Evolutionary conservation across 2,329 filamentous ascomycete genomes (phyloP).

Genomic region (Sclerotiophoma versabilis): DNA sequence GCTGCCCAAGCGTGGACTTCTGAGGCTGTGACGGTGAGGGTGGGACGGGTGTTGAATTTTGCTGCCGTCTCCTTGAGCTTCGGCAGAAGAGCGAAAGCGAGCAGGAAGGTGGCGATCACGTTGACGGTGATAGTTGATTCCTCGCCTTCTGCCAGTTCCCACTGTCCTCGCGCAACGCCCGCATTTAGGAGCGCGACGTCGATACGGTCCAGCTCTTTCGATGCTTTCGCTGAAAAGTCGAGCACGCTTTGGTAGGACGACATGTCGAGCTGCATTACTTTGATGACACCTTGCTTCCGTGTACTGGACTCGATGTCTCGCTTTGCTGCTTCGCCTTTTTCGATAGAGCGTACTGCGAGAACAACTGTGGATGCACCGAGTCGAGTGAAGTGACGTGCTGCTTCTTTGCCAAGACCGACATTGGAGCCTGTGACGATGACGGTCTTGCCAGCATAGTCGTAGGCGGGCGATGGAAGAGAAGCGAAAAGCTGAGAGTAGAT

Average conservation of each 20-base stretch:
- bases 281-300: conserved; percentile 14
- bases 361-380: conserved; percentile 35
- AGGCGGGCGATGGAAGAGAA: conserved; percentile 29
- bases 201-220: conserved; percentile 31
- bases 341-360: conserved; percentile 38
- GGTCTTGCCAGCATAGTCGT: conserved; percentile 39
- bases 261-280: conserved; percentile 40
- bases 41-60: conserved; percentile 20
- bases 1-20: conserved; percentile 19
- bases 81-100: conserved; percentile 57
- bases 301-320: conserved; percentile 27
- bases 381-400: conserved; percentile 36
- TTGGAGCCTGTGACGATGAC: conserved; percentile 53
- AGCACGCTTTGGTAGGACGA: conserved; percentile 25
- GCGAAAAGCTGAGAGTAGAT: conserved; percentile 38
- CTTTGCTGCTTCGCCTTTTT: conserved; percentile 41
- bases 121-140: conserved; percentile 62
- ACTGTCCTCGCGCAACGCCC: conserved; percentile 32
- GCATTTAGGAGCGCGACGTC: conserved; percentile 47
- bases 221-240: conserved; percentile 26
- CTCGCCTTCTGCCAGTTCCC: conserved; percentile 30
- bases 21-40: conserved; percentile 22
- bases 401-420: conserved; percentile 42
- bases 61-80: conserved; percentile 32
- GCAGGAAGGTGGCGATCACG: conserved; percentile 56